Percentiles rank a stretch among this genome's conserved stretches.
Evolutionary conservation across 2,329 filamentous ascomycete genomes (phyloP).

Genomic region (Xylariaceae sp.): DNA sequence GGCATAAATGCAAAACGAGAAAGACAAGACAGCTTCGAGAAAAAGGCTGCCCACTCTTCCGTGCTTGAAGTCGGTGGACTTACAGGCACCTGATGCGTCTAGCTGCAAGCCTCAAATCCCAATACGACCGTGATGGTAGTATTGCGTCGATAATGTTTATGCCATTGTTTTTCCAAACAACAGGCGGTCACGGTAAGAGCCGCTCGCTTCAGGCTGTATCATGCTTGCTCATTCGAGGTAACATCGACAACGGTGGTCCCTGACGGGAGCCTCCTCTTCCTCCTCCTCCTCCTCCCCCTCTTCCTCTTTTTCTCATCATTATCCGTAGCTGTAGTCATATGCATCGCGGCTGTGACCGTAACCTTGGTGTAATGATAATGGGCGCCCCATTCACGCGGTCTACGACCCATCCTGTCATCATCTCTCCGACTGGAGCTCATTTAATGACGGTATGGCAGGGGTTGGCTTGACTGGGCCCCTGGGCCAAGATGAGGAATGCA

Average conservation of each 20-base stretch:
- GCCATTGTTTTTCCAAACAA: background rate
- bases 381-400: conserved; percentile 7
- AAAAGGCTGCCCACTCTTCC: no score
- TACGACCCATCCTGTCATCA: background rate
- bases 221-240: background rate
- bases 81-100: background rate
- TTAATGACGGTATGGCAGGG: background rate
- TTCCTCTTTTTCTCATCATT: no score
- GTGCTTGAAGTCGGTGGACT: no score
- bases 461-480: conserved; percentile 2
- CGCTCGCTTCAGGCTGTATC: no score
- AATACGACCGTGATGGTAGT: conserved; percentile 6
- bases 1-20: background rate
- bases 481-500: background rate
- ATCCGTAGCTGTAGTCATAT: no score
- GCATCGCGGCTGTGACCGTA: no score
- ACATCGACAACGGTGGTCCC: no score
- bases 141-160: conserved; percentile 2
- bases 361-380: no score
- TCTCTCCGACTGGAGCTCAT: background rate
- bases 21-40: no score
- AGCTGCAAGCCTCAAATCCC: background rate
- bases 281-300: no score
- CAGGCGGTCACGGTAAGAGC: background rate
- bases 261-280: no score